A percentile compares a stretch with the other conserved stretches of the same genome.
Evolutionary conservation across 352 stramenopile genomes (phyloP).

Genomic region (Pythium insidiosum): DNA sequence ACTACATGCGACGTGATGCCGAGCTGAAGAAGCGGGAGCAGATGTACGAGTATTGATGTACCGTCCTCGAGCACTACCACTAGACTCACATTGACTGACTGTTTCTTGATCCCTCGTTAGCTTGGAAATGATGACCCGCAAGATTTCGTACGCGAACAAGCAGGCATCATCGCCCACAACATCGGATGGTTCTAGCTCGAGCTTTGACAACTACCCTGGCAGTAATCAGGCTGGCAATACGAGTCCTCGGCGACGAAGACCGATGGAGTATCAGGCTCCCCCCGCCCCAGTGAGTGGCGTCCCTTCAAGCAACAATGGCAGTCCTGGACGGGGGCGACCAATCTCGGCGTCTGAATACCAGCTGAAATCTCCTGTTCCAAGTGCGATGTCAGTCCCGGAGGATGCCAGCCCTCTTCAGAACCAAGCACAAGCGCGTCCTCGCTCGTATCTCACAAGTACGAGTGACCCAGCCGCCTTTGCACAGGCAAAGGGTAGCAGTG

Average conservation of each 20-base stretch:
- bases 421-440: slow-evolving; percentile 8
- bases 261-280: too few relatives aligned
- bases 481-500: slow-evolving; percentile 12
- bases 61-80: too few relatives aligned
- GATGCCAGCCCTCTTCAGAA: slow-evolving; percentile 6
- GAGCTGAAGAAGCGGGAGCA: slow-evolving; percentile 83
- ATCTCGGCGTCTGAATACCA: slow-evolving; percentile 12
- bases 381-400: not conserved
- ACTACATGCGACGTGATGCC: slow-evolving; percentile 66
- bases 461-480: slow-evolving; percentile 8
- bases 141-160: slow-evolving; percentile 49
- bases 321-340: slow-evolving; percentile 19
- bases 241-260: slow-evolving; percentile 11
- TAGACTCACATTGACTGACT: not conserved
- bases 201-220: slow-evolving; percentile 40
- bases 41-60: slow-evolving; percentile 43
- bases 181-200: slow-evolving; percentile 73
- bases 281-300: too few relatives aligned
- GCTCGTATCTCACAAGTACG: slow-evolving; percentile 6
- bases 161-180: slow-evolving; percentile 66
- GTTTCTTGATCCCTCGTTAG: slow-evolving; percentile 8
- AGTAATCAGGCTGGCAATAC: slow-evolving; percentile 24
- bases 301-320: slow-evolving; percentile 25
- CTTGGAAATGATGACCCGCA: slow-evolving; percentile 74
- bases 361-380: slow-evolving; percentile 5